Percentiles rank a stretch among this genome's conserved stretches.
Conservation (phyloP, 108 stramenopile genomes). For the Cyclostephanos invisitatus region DNA sequence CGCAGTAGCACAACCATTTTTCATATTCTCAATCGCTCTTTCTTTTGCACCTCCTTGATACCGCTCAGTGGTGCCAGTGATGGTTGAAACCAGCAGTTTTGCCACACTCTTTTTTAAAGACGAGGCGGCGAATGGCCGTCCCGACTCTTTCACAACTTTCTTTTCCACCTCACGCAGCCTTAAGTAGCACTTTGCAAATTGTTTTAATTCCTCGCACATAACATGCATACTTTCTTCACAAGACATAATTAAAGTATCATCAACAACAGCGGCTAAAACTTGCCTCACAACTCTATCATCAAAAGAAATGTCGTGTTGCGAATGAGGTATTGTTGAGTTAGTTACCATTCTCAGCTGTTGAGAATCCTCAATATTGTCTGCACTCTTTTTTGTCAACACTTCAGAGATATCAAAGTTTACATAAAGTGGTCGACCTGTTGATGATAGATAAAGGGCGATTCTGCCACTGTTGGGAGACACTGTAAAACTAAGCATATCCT, state of each 20-base stretch:
- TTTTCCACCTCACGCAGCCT: slow-evolving; percentile 61
- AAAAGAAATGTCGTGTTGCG: slow-evolving; percentile 29
- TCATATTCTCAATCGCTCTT: slow-evolving; percentile 48
- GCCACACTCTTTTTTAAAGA: slow-evolving; percentile 38
- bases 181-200: slow-evolving; percentile 54
- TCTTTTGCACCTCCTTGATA: slow-evolving; percentile 73
- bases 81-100: slow-evolving; percentile 28
- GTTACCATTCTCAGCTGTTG: slow-evolving; percentile 17
- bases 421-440: slow-evolving; percentile 40
- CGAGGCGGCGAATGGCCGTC: slow-evolving; percentile 35
- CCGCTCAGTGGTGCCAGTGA: slow-evolving; percentile 45
- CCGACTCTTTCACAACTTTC: slow-evolving; percentile 55
- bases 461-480: slow-evolving; percentile 72
- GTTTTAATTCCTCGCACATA: slow-evolving; percentile 49
- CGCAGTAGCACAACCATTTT: slow-evolving; percentile 47
- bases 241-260: background rate
- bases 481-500: slow-evolving; percentile 46
- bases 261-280: slow-evolving; percentile 22
- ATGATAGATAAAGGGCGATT: slow-evolving; percentile 47
- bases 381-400: slow-evolving; percentile 50
- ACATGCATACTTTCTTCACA: slow-evolving; percentile 5
- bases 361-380: slow-evolving; percentile 40
- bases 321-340: background rate
- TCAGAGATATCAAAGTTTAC: slow-evolving; percentile 61
- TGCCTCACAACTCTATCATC: slow-evolving; percentile 34